A percentile compares a stretch with the other conserved stretches of the same genome.
Evolutionary conservation across 2,329 filamentous ascomycete genomes (phyloP).

Genomic region (Pyrenochaeta sp.): DNA sequence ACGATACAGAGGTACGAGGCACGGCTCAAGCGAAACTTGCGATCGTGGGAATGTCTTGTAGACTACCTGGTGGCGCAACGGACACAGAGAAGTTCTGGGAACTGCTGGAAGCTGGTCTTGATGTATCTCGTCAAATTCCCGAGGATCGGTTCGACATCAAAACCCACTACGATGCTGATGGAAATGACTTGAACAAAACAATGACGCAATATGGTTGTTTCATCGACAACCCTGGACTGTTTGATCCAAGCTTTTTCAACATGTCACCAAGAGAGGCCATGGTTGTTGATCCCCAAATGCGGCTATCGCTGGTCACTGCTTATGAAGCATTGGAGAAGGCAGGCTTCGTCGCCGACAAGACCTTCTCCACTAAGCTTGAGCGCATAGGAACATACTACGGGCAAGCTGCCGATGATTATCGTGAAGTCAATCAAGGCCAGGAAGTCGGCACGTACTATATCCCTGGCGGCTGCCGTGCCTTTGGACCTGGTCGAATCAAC

Average conservation of each 20-base stretch:
- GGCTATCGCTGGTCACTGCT: conserved; percentile 27
- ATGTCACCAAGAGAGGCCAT: conserved; percentile 38
- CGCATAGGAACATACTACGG: conserved; percentile 48
- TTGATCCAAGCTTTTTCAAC: conserved; percentile 39
- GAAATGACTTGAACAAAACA: conserved; percentile 22
- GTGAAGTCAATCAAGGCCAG: conserved; percentile 27
- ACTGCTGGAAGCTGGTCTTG: conserved; percentile 33
- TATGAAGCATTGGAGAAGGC: conserved; percentile 38
- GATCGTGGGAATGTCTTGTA: conserved; percentile 49
- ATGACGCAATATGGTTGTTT: conserved; percentile 32
- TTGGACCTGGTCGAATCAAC: conserved; percentile 60
- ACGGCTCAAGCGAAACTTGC: conserved; percentile 28
- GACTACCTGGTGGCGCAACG: conserved; percentile 38
- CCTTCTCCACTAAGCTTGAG: conserved; percentile 30
- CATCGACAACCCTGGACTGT: conserved; percentile 31
- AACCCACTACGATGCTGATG: conserved; percentile 29
- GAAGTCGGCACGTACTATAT: conserved; percentile 64
- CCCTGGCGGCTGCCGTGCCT: conserved; percentile 61
- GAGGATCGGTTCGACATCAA: conserved; percentile 28
- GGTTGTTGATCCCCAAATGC: conserved; percentile 31
- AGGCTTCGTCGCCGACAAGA: conserved; percentile 36
- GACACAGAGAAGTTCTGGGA: conserved; percentile 46
- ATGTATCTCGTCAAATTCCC: conserved; percentile 42
- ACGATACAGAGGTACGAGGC: conserved; percentile 1
- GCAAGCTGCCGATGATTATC: conserved; percentile 39